Conservation (phyloP, 805 yeast species). For the Lipomyces kockii region DNA sequence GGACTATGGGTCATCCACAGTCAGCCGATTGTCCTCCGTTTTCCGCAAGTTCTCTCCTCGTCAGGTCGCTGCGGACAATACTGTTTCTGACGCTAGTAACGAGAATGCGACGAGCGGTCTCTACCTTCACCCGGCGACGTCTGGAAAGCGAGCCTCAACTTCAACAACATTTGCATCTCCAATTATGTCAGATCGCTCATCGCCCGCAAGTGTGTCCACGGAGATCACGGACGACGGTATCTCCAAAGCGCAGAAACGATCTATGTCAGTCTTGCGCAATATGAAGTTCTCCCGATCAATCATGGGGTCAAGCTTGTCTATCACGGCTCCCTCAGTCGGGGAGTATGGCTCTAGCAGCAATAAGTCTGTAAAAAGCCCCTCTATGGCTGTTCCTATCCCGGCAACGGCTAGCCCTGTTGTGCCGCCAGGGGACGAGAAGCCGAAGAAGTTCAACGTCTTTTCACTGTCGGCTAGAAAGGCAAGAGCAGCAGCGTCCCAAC, state of each 20-base stretch:
- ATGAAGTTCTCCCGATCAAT: conserved; percentile 4
- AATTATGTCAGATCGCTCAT: conserved; percentile 8
- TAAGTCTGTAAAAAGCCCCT: neutral
- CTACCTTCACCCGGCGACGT: conserved; percentile 8
- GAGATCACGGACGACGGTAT: conserved; percentile 11
- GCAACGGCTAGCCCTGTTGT: neutral
- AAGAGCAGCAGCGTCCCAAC: conserved; percentile 13
- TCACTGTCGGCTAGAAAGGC: conserved; percentile 18
- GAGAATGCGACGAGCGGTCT: conserved; percentile 12
- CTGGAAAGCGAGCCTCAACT: conserved; percentile 16
- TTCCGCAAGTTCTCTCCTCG: conserved; percentile 24
- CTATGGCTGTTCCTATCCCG: neutral
- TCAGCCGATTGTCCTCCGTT: conserved; percentile 13
- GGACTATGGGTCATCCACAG: conserved; percentile 11
- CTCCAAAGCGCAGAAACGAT: neutral
- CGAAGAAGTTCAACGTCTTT: conserved; percentile 12
- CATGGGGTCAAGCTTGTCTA: neutral
- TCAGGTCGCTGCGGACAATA: neutral
- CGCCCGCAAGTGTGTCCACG: conserved; percentile 15
- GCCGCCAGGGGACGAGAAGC: neutral
- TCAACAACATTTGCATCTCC: conserved; percentile 22
- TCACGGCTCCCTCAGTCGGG: neutral
- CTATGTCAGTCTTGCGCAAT: conserved; percentile 5
- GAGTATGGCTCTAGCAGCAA: neutral
- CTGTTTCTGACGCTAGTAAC: neutral